Conservation (phyloP, 192 early-diverging fungal species). For the Coemansia sp. region DNA sequence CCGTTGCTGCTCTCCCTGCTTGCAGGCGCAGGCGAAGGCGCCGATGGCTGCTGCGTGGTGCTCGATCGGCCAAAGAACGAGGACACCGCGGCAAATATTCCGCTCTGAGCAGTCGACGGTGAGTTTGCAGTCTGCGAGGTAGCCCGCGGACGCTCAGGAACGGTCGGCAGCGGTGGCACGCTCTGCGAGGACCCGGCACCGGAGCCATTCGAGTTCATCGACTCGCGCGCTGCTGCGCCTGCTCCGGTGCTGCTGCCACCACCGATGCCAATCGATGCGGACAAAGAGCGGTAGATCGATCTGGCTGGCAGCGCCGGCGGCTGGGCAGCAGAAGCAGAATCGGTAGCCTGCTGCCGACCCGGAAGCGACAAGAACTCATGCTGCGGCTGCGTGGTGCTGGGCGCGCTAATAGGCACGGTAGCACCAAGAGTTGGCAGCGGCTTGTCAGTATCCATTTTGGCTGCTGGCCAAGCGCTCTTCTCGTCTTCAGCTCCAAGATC, state of each 20-base stretch:
- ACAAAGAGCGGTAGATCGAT: constrained; percentile 53
- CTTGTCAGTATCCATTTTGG: constrained; percentile 9
- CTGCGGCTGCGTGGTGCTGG: background rate
- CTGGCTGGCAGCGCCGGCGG: constrained; percentile 11
- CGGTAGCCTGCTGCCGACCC: background rate
- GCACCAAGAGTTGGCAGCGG: constrained; percentile 19
- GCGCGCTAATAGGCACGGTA: constrained; percentile 1
- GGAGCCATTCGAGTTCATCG: background rate
- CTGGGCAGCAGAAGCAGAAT: background rate
- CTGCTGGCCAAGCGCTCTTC: constrained; percentile 11
- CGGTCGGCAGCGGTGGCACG: constrained; percentile 14
- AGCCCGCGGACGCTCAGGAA: constrained; percentile 40
- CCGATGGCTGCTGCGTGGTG: constrained; percentile 31
- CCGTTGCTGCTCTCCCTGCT: constrained; percentile 15
- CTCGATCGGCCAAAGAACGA: constrained; percentile 54
- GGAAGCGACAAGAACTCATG: background rate
- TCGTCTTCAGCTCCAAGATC: constrained; percentile 19
- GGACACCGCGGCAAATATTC: constrained; percentile 51
- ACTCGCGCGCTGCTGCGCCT: background rate
- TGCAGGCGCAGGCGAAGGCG: constrained; percentile 10
- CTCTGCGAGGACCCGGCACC: background rate
- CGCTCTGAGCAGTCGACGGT: constrained; percentile 9
- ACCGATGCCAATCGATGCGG: constrained; percentile 48
- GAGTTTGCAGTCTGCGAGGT: constrained; percentile 35
- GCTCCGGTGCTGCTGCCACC: constrained; percentile 6